Percentiles rank a stretch among this genome's conserved stretches.
Evolutionary conservation across 2,329 filamentous ascomycete genomes (phyloP).

Genomic region (Microcyclospora tardicrescens): DNA sequence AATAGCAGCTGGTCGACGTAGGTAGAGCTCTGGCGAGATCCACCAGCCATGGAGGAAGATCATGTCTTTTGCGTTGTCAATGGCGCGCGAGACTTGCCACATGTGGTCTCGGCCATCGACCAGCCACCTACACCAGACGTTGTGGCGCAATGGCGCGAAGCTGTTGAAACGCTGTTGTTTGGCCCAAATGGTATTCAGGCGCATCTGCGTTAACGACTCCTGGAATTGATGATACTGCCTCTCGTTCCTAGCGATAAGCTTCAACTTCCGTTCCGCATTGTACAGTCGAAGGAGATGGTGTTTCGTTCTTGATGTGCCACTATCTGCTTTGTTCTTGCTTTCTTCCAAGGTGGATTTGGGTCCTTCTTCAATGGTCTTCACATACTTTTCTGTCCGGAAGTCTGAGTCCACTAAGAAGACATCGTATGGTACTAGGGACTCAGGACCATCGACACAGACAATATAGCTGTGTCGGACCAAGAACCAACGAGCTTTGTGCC

Average conservation of each 20-base stretch:
- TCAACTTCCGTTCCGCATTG: slow-evolving; percentile 85
- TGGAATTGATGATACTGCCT: slow-evolving; percentile 83
- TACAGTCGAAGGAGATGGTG: slow-evolving; percentile 80
- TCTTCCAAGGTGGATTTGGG: slow-evolving; percentile 50
- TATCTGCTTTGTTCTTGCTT: slow-evolving; percentile 38
- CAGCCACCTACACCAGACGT: slow-evolving; percentile 88
- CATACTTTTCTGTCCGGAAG: slow-evolving; percentile 70
- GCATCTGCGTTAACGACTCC: slow-evolving; percentile 81
- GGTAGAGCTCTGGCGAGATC: slow-evolving; percentile 90
- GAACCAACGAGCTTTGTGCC: slow-evolving; percentile 93
- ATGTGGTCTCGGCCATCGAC: slow-evolving; percentile 96
- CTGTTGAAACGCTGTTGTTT: slow-evolving; percentile 77
- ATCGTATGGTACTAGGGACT: slow-evolving; percentile 98
- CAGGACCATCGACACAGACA: slow-evolving; percentile 93
- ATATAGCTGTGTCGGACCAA: slow-evolving; percentile 95
- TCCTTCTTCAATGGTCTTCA: slow-evolving; percentile 41
- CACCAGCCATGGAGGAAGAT: slow-evolving; percentile 99
- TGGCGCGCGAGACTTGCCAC: slow-evolving; percentile 96
- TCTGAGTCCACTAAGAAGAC: slow-evolving; percentile 91
- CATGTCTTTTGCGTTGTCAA: slow-evolving; percentile 93
- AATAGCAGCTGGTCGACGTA: slow-evolving; percentile 84
- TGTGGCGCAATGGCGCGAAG: slow-evolving; percentile 77
- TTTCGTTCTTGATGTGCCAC: slow-evolving; percentile 37
- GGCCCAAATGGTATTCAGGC: slow-evolving; percentile 69
- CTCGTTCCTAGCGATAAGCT: slow-evolving; percentile 82